A percentile compares a stretch with the other conserved stretches of the same genome.
Conservation (phyloP, 164 flowering plant genomes). For the grape (Vitis vinifera) region DNA sequence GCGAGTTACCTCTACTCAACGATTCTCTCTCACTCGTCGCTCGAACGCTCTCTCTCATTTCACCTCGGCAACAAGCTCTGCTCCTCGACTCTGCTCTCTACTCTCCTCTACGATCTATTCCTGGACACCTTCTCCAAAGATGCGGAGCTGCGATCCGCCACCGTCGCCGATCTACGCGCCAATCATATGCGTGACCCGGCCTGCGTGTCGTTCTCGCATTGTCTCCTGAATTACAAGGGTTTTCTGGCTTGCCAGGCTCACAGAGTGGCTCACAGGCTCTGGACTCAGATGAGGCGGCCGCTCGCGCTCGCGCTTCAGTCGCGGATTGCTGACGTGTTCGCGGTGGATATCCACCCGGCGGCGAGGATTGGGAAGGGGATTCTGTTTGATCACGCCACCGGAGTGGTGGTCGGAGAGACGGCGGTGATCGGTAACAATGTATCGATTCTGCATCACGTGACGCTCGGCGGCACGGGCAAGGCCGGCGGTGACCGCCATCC, state of each 20-base stretch:
- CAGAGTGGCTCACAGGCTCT: constrained; percentile 57
- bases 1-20: constrained; percentile 87
- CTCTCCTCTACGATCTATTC: constrained; percentile 82
- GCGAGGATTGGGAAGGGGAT: constrained; percentile 56
- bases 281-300: constrained; percentile 49
- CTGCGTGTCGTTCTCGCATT: constrained; percentile 78
- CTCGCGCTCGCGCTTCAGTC: constrained; percentile 62
- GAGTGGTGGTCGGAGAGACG: constrained; percentile 71
- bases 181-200: constrained; percentile 80
- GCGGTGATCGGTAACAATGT: constrained; percentile 69
- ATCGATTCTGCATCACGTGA: constrained; percentile 64
- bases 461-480: constrained; percentile 69
- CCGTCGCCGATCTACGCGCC: constrained; percentile 82
- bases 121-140: constrained; percentile 62
- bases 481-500: constrained; percentile 60
- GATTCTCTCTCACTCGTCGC: constrained; percentile 75
- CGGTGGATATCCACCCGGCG: constrained; percentile 66
- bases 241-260: constrained; percentile 76
- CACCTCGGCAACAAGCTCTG: constrained; percentile 84
- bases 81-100: constrained; percentile 82
- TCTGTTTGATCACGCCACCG: constrained; percentile 65
- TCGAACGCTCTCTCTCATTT: constrained; percentile 63
- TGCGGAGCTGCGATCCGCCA: constrained; percentile 50
- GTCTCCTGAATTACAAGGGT: constrained; percentile 87
- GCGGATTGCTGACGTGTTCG: constrained; percentile 60